Percentiles rank a stretch among this genome's conserved stretches.
Evolutionary conservation across 1,139 yeast genomes (phyloP).

Genomic region (Geotrichum aggregatum): DNA sequence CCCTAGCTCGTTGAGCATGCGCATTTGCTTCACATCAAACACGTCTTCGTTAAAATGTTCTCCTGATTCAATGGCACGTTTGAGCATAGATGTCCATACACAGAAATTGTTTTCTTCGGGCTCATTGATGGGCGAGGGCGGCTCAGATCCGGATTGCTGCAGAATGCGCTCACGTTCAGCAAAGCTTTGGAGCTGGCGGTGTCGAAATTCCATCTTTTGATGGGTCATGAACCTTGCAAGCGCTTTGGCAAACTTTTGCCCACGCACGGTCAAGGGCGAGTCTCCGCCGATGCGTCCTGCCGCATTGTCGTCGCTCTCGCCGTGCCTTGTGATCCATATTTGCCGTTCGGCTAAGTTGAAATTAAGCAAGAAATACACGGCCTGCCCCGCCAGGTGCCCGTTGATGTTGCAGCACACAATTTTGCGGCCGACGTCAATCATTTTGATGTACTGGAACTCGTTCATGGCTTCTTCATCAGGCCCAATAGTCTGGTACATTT

Average conservation of each 20-base stretch:
- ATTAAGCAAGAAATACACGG: constrained; percentile 82
- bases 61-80: constrained; percentile 74
- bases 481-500: constrained; percentile 85
- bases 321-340: constrained; percentile 94
- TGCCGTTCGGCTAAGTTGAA: constrained; percentile 88
- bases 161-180: constrained; percentile 38
- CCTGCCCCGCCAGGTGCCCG: constrained; percentile 90
- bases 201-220: constrained; percentile 68
- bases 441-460: constrained; percentile 79
- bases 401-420: constrained; percentile 87
- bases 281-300: constrained; percentile 91
- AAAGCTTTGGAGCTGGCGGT: constrained; percentile 56
- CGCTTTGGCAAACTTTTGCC: constrained; percentile 67
- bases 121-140: constrained; percentile 39
- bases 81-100: constrained; percentile 89
- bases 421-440: constrained; percentile 93
- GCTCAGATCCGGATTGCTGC: constrained; percentile 31
- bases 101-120: constrained; percentile 68
- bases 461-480: constrained; percentile 55
- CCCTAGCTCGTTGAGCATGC: constrained; percentile 89
- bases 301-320: constrained; percentile 83
- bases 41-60: constrained; percentile 55
- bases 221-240: constrained; percentile 67
- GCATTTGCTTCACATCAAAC: constrained; percentile 80
- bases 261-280: constrained; percentile 73